Base-by-base conservation (phyloP, 768 basidiomycete species). In the Pleurotus pulmonarius region DNA sequence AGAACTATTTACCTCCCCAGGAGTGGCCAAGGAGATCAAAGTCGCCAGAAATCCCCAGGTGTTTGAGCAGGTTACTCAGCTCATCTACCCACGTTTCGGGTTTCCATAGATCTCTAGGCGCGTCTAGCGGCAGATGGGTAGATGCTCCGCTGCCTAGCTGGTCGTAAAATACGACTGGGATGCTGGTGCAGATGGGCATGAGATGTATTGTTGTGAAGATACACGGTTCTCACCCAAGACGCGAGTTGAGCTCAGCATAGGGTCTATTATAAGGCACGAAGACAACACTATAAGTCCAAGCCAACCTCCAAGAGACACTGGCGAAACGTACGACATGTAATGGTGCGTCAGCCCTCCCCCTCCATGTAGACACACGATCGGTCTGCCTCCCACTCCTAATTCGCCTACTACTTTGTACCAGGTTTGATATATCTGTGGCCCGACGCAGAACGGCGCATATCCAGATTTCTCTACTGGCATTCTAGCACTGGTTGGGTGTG, bases 1-100 rank as follows among this genome's bases (percentile, higher is more conserved):
- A 29, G 7, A 29, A 12, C 9, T 22, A 4, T 40, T 11, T 34
- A 11, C 83, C 84, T 52, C 51, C 51, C 83, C 83, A 83, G 4
- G 80, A 83, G 47, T 85, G 83, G 0, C 84, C 84, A 1, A 76
- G 59, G 1, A 85, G 62, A 59, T 76, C 71, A 62, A 75, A 84
- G 18, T 64, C 59, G 5, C 64, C 60, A 6, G 63, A 43, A 56
- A 83, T 73, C 0, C 67, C 72, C 16, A 85, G 67, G 22, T 77
- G 60, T 3, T 60, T 45, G 22, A 84, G 52, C 6, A 85, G 59
- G 53, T 81, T 83, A 20, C 73, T 72, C 39, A 86, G 76, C 68
- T 86, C 80, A 41, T 76, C 76, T 53, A 81, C 63, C 68, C 82
- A 85, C 2, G 85, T 73, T 5, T 78, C 73, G 20, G 75, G 60